Evolutionary conservation across 768 basidiomycete genomes (phyloP).

Genomic region (Gymnopilus junonius): DNA sequence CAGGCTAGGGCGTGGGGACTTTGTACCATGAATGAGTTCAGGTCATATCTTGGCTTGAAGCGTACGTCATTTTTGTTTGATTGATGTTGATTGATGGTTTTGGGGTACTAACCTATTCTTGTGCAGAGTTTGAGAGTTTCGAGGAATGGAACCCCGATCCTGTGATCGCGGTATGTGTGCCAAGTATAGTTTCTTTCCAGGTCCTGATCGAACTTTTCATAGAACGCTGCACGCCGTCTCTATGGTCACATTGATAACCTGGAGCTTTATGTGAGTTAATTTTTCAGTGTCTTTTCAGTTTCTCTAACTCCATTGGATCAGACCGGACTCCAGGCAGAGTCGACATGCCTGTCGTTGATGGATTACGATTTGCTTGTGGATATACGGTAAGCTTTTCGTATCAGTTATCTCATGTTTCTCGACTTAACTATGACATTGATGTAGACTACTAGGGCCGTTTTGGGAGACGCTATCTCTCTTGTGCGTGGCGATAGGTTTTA

Average conservation of each 20-base stretch:
- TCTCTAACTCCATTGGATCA: conserved; percentile 8
- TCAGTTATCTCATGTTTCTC: neutral
- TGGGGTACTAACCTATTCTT: neutral
- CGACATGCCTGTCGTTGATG: conserved; percentile 33
- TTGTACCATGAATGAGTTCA: conserved; percentile 61
- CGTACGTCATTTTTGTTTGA: conserved; percentile 26
- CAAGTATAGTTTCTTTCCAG: neutral
- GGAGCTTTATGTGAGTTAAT: conserved; percentile 34
- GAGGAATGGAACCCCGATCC: conserved; percentile 54
- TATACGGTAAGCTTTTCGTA: conserved; percentile 27
- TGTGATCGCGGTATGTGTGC: conserved; percentile 2
- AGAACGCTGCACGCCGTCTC: conserved; percentile 31
- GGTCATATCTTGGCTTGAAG: conserved; percentile 51
- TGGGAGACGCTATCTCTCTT: conserved; percentile 13
- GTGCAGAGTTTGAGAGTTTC: conserved; percentile 45
- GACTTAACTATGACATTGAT: neutral
- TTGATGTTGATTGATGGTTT: neutral
- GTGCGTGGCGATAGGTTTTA: conserved; percentile 12
- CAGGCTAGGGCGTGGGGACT: conserved; percentile 61
- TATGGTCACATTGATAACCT: conserved; percentile 40
- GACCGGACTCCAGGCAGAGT: conserved; percentile 37
- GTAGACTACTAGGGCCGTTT: conserved; percentile 11
- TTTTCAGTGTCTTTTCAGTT: neutral
- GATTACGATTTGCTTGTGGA: conserved; percentile 32
- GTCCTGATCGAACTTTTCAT: neutral